These are phyloP conservation scores for Penicillium hesseltinei DNA, from an alignment of 2,329 filamentous ascomycete genomes.

Conservation along the genomic window DNA sequence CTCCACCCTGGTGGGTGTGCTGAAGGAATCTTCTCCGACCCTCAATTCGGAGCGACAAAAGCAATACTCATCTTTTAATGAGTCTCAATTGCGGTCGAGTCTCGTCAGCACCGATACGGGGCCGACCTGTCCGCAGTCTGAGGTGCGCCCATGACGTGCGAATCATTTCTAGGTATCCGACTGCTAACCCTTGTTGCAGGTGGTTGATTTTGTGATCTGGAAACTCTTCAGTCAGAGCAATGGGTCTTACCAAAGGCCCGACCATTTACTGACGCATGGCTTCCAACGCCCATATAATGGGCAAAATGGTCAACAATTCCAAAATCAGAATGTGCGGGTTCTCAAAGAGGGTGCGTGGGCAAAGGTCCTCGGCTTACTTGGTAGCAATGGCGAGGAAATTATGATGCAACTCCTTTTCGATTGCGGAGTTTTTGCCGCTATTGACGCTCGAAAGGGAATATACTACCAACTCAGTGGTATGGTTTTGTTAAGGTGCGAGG, in stretches of 20 bases:
- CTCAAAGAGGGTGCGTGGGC: conserved; percentile 75
- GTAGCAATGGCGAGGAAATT: conserved; percentile 69
- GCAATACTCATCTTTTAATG: conserved; percentile 62
- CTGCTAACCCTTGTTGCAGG: conserved; percentile 45
- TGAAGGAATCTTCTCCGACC: conserved; percentile 33
- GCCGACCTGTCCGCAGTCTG: conserved; percentile 58
- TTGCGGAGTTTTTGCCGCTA: conserved; percentile 68
- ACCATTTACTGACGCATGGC: conserved; percentile 81
- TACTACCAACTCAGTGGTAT: conserved; percentile 77
- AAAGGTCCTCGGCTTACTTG: conserved; percentile 69
- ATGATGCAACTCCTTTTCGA: conserved; percentile 76
- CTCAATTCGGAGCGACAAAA: conserved; percentile 46
- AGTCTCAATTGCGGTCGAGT: conserved; percentile 52
- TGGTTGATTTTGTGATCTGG: conserved; percentile 76
- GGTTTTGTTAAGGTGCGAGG: conserved; percentile 19
- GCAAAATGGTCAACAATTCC: conserved; percentile 46
- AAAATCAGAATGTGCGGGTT: conserved; percentile 67
- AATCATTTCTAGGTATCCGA: conserved; percentile 7
- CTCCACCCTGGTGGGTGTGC: conserved; percentile 63
- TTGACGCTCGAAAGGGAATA: conserved; percentile 62
- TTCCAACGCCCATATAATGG: conserved; percentile 55
- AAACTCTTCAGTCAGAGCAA: conserved; percentile 64
- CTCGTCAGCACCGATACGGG: conserved; percentile 36
- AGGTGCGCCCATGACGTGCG: conserved; percentile 50
- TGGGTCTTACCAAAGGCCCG: conserved; percentile 53